Evolutionary conservation across 164 flowering plant genomes (phyloP).

Genomic region (Annona cherimola): DNA sequence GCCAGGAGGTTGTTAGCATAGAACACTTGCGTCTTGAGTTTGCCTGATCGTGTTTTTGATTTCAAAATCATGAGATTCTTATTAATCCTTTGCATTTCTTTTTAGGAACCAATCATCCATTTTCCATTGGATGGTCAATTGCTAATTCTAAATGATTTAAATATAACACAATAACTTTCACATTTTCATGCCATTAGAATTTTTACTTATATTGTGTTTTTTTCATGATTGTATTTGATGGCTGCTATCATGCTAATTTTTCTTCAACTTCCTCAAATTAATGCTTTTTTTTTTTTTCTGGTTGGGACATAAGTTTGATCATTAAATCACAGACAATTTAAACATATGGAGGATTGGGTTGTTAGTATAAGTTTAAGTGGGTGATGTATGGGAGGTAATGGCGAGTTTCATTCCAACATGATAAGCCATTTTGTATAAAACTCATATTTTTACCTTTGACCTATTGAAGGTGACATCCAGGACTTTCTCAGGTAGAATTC

Average conservation of each 20-base stretch:
- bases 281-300: too few species aligned
- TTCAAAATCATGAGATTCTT: neutral
- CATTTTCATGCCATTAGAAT: neutral
- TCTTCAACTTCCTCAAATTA: neutral
- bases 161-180: neutral
- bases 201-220: neutral
- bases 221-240: neutral
- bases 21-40: neutral
- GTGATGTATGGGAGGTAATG: too few species aligned
- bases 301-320: too few species aligned
- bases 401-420: too few species aligned
- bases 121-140: neutral
- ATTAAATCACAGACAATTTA: too few species aligned
- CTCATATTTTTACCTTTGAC: too few species aligned
- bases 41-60: neutral
- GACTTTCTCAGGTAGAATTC: too few species aligned
- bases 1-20: slow-evolving; percentile 37
- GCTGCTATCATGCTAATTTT: neutral
- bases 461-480: too few species aligned
- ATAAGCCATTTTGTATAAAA: too few species aligned
- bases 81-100: too few species aligned
- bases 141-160: neutral
- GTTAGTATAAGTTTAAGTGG: too few species aligned
- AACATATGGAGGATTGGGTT: too few species aligned
- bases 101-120: neutral